Evolutionary conservation across 208 protist genomes (phyloP), one percentile per base, ranked within the genome.

Genomic region (Leishmania tropica): DNA sequence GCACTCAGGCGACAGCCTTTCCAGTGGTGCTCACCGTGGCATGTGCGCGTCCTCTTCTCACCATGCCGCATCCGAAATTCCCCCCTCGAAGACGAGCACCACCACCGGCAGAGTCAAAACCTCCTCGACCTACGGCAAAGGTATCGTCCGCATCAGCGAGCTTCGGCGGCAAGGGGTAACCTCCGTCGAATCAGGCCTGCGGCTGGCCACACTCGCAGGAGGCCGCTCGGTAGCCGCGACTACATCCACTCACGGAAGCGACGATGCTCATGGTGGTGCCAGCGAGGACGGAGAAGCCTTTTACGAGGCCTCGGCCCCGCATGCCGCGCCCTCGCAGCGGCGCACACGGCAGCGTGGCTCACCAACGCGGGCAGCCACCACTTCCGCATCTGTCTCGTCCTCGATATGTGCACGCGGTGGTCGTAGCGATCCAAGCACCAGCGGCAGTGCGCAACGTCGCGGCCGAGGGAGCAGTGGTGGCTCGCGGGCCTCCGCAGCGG

Each of bases 141-240:
- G 89, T 31, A 82, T 96, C 79, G 87, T 94, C 17, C 87, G 92
- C 35, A 81, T 97, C 68, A 97, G 92, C 76, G 94, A 96, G 40
- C 73, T 96, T 70, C 83, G 81, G n/a, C 83, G 70, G 24, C 60
- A 65, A 42, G 86, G 84, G 11, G 75, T 83, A 2, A 1, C n/a
- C 58, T 19, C 65, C 19, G 45, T 87, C n/a, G 80, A 85, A 17
- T 83, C 73, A 0, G 82, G 79, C 11, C 56, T 83, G 53, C 76
- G 51, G 6, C 71, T 86, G 53, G 47, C 76, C 53, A 81, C 82
- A 7, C 51, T 62, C 51, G 17, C 21, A 21, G 54, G 75, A 37
- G 28, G 56, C 37, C 21, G 54, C 11, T 31, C 45, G 51, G 70
- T 74, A 31, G 7, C 28, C 42, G 24, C 74, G 19, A 17, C 17